Percentiles rank a stretch among this genome's conserved stretches.
These are phyloP conservation scores for Plectranthus barbatus DNA, from an alignment of 257 asterid genomes.

Conservation along the genomic window DNA sequence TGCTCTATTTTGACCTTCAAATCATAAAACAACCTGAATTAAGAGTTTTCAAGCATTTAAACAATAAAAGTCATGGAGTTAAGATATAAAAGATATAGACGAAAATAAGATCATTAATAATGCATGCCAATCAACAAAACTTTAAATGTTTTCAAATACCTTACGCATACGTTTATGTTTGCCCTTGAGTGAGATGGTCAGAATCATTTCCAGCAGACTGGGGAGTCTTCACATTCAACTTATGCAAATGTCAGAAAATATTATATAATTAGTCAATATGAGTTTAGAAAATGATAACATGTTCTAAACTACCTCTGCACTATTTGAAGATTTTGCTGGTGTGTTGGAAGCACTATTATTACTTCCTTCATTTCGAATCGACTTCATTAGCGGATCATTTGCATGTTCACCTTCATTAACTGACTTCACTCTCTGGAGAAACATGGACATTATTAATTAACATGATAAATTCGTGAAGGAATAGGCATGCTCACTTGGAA, in stretches of 20 bases:
- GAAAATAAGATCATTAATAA: too few relatives aligned
- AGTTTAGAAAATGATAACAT: too few relatives aligned
- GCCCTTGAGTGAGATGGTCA: conserved; percentile 55
- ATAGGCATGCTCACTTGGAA: conserved; percentile 51
- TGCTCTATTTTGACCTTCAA: too few relatives aligned
- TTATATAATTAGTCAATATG: background rate
- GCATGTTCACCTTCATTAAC: conserved; percentile 38
- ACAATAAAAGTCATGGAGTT: too few relatives aligned
- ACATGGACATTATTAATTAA: background rate
- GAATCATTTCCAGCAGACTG: conserved; percentile 38
- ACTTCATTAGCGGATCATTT: conserved; percentile 27
- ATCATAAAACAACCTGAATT: too few relatives aligned
- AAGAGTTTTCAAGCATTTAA: too few relatives aligned
- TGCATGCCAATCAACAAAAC: background rate
- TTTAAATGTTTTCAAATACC: background rate
- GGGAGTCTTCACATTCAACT: conserved; percentile 79
- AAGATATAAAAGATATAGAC: too few relatives aligned
- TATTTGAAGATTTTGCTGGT: conserved; percentile 35
- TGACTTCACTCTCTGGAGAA: conserved; percentile 59
- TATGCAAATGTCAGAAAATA: conserved; percentile 38
- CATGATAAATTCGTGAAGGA: too few relatives aligned
- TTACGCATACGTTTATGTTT: conserved; percentile 15
- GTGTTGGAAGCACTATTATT: conserved; percentile 17
- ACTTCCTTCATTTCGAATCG: conserved; percentile 40
- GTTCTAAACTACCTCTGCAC: conserved; percentile 14